phyloP scores from a whole-genome alignment of 2,329 filamentous ascomycete genomes.

The Talaromyces sp. region DNA sequence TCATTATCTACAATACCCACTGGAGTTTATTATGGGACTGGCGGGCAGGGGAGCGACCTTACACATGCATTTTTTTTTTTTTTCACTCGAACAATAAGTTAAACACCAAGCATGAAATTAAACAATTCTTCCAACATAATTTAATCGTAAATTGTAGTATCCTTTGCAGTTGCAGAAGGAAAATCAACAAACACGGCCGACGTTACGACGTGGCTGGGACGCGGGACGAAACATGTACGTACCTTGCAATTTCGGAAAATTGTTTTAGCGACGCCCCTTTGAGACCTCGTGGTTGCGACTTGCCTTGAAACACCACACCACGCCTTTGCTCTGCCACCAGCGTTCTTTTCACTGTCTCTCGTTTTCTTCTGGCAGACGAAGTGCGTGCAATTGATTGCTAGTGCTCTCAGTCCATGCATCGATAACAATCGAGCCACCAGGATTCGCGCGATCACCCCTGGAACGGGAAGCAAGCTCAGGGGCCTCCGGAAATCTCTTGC shows the following conservation, averaged over 20 bases:
- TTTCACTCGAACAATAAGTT: background rate
- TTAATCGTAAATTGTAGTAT: background rate
- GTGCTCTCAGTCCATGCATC: background rate
- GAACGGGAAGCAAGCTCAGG: background rate
- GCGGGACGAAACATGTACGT: background rate
- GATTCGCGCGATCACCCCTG: background rate
- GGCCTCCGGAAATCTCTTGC: background rate
- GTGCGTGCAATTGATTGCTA: background rate
- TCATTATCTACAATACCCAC: background rate
- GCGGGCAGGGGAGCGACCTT: background rate
- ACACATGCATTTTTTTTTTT: background rate
- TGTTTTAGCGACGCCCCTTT: constrained; percentile 7
- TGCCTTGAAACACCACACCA: background rate
- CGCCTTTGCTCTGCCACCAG: background rate
- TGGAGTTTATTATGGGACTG: background rate
- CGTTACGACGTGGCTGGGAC: background rate
- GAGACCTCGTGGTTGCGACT: background rate
- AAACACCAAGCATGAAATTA: background rate
- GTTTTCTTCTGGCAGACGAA: background rate
- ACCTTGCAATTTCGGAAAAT: constrained; percentile 7
- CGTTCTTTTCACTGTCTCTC: background rate
- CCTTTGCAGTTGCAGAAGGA: background rate
- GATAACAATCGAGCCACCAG: background rate
- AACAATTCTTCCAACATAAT: background rate
- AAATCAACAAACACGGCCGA: background rate